Base-by-base conservation (phyloP, 352 stramenopile genomes). In the Phytophthora pistaciae region DNA sequence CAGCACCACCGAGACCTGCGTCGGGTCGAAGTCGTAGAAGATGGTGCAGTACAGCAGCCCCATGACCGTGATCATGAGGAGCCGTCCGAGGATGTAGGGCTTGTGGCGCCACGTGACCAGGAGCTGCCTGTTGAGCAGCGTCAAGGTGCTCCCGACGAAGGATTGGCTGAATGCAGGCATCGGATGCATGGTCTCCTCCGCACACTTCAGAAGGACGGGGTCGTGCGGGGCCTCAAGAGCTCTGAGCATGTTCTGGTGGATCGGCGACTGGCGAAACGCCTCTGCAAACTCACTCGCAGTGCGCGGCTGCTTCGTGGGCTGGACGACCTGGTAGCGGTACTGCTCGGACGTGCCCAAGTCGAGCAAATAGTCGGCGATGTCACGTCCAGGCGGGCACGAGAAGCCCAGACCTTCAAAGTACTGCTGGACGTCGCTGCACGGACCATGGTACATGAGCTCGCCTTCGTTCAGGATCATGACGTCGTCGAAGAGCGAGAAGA, bases 401-500 rank as follows among this genome's bases (percentile, higher is more conserved):
- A 83, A 85, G 0, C 90, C 90, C 18, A 95, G 53, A 11, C 46
- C 70, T 38, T 65, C 60, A 42, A 74, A 74, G 55, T 74, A 74
- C 0, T 18, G 3, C 56, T 70, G 36, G 0, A 74, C 67, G 16
- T 10, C 33, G 5, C 53, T 21, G n/a, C 67, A 74, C 8, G 67
- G 56, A 14, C 67, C 67, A 23, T 74, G 67, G 29, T 74, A 74
- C 67, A 66, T 74, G 1, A 70, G 13, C 33, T 74, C 55, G 20
- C 67, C 67, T 46, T 93, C 78, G 74, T 91, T 91, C 29, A 98
- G 44, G 21, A 78, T 69, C 61, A 79, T 73, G 16, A 79, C 72
- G 25, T 75, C 67, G 62, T 79, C 67, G 75, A 98, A 98, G 20
- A 98, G 74, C 9, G 83, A 81, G 33, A 96, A 96, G 2, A 96